Base-by-base conservation (phyloP, 805 yeast species). In the Saccharomycopsis fodiens region DNA sequence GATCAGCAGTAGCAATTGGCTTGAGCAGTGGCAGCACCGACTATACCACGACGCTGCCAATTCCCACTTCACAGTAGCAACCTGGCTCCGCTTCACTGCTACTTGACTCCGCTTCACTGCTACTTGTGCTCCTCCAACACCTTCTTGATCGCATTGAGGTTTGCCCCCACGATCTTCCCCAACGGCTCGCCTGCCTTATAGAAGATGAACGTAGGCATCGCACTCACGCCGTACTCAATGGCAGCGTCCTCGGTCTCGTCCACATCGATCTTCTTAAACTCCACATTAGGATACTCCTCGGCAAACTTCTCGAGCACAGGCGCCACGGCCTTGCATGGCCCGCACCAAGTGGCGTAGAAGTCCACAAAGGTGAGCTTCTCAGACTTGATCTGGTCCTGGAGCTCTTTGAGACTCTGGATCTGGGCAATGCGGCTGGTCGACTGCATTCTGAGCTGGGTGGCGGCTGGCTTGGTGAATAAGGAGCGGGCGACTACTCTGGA, bases 301-400 rank as follows among this genome's bases (percentile, higher is more conserved):
- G 65, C 56, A 42, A 65, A 60, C 45, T 67, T 65, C 17, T 72
- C 70, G 38, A 79, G 59, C 17, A 74, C 59, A 13, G 87, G 87
- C 2, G 81, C 69, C 55, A 81, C 72, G n/a, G 82, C 82, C 55
- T 76, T 78, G 56, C 87, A 81, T n/a, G 87, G 87, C 5, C 82
- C 85, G 61, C 87, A 81, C 87, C 87, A 81, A 8, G 78, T 73
- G 27, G 87, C 86, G 60, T 71, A 78, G 59, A 80, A 81, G 58
- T 81, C 86, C 41, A 79, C 73, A 2, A 80, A 65, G 1, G 80
- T 66, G 31, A 75, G 59, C 46, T 73, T 68, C 30, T 65, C 60
- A 10, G 59, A 50, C 35, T 35, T 41, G 30, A 48, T 48, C 5
- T 20, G 30, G 19, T 35, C 16, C 10, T 48, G 30, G 8, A 48